Evolutionary conservation across 2,329 filamentous ascomycete genomes (phyloP).

Genomic region (Colletotrichum scovillei): DNA sequence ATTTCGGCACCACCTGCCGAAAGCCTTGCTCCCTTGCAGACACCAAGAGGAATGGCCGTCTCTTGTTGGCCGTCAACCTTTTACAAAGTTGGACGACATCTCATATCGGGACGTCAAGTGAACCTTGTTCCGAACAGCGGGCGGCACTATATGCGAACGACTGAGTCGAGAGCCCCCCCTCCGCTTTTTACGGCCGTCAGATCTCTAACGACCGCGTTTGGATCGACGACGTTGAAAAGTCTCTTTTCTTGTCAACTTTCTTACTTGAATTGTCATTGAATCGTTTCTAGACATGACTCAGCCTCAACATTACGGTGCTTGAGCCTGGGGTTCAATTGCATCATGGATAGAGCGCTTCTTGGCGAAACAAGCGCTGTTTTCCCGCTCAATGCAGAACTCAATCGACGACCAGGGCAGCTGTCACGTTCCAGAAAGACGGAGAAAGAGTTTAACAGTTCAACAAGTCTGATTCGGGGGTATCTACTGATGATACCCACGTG

Average conservation of each 20-base stretch:
- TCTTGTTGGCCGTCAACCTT: not conserved
- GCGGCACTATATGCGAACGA: not conserved
- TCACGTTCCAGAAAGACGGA: not conserved
- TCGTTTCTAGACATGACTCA: not conserved
- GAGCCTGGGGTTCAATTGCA: constrained; percentile 4
- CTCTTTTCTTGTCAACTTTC: not conserved
- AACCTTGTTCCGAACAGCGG: constrained; percentile 20
- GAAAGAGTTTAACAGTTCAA: not conserved
- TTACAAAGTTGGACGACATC: constrained; percentile 14
- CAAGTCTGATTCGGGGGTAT: constrained; percentile 23
- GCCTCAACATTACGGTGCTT: not conserved
- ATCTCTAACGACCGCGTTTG: not conserved
- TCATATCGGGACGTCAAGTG: constrained; percentile 30
- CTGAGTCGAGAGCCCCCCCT: not conserved
- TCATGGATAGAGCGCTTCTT: not conserved
- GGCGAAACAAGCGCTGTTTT: constrained; percentile 10
- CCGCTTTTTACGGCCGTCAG: not conserved
- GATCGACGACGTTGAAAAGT: not conserved
- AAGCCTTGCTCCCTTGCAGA: constrained; percentile 1
- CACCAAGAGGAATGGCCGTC: not conserved
- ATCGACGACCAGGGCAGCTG: not conserved
- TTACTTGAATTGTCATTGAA: not conserved
- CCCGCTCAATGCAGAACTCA: not conserved
- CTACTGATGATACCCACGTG: constrained; percentile 6
- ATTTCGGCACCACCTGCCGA: constrained; percentile 11